Conservation (phyloP, 2,329 filamentous ascomycete species). For the Colletotrichum chlorophyti region DNA sequence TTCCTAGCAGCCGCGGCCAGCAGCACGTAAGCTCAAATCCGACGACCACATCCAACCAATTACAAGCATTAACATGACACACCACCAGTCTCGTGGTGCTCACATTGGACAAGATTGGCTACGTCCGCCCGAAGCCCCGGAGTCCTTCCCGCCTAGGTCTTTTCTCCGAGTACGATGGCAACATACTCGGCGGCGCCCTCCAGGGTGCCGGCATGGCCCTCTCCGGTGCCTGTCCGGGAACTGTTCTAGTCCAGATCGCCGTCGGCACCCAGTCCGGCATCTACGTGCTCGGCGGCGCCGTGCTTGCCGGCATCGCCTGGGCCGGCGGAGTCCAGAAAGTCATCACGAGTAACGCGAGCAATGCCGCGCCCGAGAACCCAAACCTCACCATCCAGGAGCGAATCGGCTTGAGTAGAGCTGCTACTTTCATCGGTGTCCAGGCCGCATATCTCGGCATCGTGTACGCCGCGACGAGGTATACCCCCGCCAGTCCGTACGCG, state of each 20-base stretch:
- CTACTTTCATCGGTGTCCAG: conserved; percentile 51
- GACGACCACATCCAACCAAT: background rate
- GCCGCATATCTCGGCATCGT: conserved; percentile 47
- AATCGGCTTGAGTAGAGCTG: conserved; percentile 45
- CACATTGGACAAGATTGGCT: conserved; percentile 49
- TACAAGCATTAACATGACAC: conserved; percentile 25
- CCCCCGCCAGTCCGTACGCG: conserved; percentile 37
- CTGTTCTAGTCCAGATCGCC: conserved; percentile 66
- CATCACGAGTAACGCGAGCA: conserved; percentile 37
- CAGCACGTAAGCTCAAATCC: conserved; percentile 58
- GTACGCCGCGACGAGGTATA: conserved; percentile 41
- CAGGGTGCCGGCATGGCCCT: conserved; percentile 72
- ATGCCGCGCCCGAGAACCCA: conserved; percentile 31
- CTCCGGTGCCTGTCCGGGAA: conserved; percentile 70
- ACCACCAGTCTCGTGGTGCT: conserved; percentile 51
- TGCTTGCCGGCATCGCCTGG: conserved; percentile 62
- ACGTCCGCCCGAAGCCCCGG: conserved; percentile 53
- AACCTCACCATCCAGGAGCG: conserved; percentile 45
- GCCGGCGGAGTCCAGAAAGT: conserved; percentile 48
- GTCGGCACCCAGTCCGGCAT: conserved; percentile 58
- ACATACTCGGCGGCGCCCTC: conserved; percentile 67
- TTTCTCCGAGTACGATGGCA: conserved; percentile 65
- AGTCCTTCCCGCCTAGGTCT: conserved; percentile 58
- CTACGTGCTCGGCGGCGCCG: conserved; percentile 59
- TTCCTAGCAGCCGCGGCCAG: conserved; percentile 68